Base-by-base conservation (phyloP, 2,329 filamentous ascomycete species). In the Allantophomopsis lycopodina region DNA sequence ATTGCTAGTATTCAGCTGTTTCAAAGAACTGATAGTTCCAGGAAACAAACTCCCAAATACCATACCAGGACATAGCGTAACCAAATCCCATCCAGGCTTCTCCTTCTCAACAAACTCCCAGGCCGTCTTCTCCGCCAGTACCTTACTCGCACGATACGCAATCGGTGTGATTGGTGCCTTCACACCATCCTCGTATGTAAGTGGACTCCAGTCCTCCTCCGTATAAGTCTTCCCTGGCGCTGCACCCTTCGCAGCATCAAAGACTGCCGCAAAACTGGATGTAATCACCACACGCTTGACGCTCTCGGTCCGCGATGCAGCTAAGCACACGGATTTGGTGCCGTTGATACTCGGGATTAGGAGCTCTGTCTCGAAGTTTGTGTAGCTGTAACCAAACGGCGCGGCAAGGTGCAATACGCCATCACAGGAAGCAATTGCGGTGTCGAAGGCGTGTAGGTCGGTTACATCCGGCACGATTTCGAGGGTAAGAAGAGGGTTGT, bases 391-490 rank as follows among this genome's bases (percentile, higher is more conserved):
- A 35, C 50, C 47, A 46, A 60, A 59, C 2, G 38, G 81, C 0
- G 73, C 79, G 2, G 79, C 79, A 7, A 78, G 82, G 55, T 84
- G 79, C 39, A 84, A 65, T 40, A 87, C 79, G 37, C 70, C 76
- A 50, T 83, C 76, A 47, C 21, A 15, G 15, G 35, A 37, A 1
- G 58, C 44, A 1, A 56, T 52, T 41, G 53, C 40, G 53, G 68
- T 56, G 42, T 79, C 69, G 48, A 88, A 89, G 14, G 79, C 81
- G 16, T 69, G 70, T n/a, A 73, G 67, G 46, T 73, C 55, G 0
- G 78, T 76, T 45, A 89, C 75, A 46, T 89, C 79, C 34, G 73
- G 67, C n/a, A 89, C 81, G 43, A 88, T 71, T 21, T 53, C 61
- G 37, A 61, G 65, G 2, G 60, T 57, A 1, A 67, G 44, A 18